phyloP scores from a whole-genome alignment of 2,329 filamentous ascomycete species.

The Diplodia scrobiculata region DNA sequence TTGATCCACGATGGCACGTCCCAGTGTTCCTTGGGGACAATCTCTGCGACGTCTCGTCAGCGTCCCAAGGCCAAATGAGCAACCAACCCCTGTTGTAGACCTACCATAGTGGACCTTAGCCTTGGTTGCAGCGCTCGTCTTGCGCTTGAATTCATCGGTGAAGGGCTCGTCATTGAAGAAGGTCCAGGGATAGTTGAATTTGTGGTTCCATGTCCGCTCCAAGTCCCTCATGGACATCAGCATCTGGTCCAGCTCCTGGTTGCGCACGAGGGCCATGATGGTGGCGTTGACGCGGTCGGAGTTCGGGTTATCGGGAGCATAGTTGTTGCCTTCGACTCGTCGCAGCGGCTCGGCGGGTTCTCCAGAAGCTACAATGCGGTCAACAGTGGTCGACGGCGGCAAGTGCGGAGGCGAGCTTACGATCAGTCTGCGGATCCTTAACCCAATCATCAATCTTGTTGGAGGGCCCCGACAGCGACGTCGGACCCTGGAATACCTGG shows the following conservation, averaged over 20 bases:
- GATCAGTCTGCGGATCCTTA: conserved; percentile 82
- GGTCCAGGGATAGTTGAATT: conserved; percentile 99
- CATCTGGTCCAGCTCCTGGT: conserved; percentile 82
- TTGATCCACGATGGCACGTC: conserved; percentile 90
- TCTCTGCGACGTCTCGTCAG: conserved; percentile 57
- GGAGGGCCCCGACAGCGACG: conserved; percentile 43
- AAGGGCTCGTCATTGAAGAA: conserved; percentile 98
- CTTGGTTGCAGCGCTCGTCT: conserved; percentile 79
- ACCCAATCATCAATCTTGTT: conserved; percentile 62
- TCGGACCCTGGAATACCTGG: conserved; percentile 66
- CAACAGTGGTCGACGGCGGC: not conserved
- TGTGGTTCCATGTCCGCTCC: conserved; percentile 93
- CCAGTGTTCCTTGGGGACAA: conserved; percentile 96
- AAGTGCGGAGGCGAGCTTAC: conserved; percentile 58
- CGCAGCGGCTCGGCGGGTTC: conserved; percentile 79
- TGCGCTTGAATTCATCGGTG: conserved; percentile 85
- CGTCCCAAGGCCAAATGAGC: not conserved
- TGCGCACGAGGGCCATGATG: conserved; percentile 85
- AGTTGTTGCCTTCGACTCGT: conserved; percentile 70
- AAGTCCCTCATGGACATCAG: conserved; percentile 86
- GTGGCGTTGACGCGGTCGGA: conserved; percentile 91
- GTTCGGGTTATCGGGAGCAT: conserved; percentile 72
- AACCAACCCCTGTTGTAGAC: not conserved
- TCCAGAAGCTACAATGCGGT: conserved; percentile 63
- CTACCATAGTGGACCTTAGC: conserved; percentile 83